Base-by-base conservation (phyloP, 306 rosid species). In the Luffa aegyptiaca region DNA sequence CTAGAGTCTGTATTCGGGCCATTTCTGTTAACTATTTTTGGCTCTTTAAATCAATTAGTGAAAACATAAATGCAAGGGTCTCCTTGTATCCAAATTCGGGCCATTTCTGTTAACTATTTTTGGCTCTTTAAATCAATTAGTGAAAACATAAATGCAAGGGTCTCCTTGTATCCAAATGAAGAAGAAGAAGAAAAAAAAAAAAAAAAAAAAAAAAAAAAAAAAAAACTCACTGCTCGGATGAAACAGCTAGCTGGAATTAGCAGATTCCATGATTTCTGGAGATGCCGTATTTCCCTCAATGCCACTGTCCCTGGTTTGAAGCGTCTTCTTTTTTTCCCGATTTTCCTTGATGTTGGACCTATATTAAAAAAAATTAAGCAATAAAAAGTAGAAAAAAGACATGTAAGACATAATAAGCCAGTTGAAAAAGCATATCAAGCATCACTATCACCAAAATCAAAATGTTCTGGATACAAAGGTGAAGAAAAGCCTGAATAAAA, bases 231-330 rank as follows among this genome's bases (percentile, higher is more conserved):
- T 46, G 86, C 71, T 89, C 97, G 88, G 42, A 93, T 82, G 80
- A 93, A 93, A 2, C 91, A 88, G 61, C 92, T 90, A 81, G 86
- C 82, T 51, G 98, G 98, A 62, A 93, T 82, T 42, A 93, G 61
- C 84, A 90, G 82, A 5, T 80, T 44, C 75, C 75, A 53, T 53
- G 84, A 39, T 82, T 46, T 93, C 83, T 93, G 98, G 21, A 75
- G 85, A 2, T 64, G 76, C 10, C 97, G 91, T 85, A 93, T 93
- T 90, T 93, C 92, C 14, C 90, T 90, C 65, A 93, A 93, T 4
- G 97, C 95, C 37, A 37, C 80, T n/a, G 89, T 59, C 75, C 98
- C 98, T 9, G 91, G 89, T 76, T 56, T 93, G 84, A 3, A 21
- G 5, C 88, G 87, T 76, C 70, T 52, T 83, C 83, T 86, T 76